Evolutionary conservation across 495 filamentous ascomycete species (phyloP).

Genomic region (Penicillium turbatum): DNA sequence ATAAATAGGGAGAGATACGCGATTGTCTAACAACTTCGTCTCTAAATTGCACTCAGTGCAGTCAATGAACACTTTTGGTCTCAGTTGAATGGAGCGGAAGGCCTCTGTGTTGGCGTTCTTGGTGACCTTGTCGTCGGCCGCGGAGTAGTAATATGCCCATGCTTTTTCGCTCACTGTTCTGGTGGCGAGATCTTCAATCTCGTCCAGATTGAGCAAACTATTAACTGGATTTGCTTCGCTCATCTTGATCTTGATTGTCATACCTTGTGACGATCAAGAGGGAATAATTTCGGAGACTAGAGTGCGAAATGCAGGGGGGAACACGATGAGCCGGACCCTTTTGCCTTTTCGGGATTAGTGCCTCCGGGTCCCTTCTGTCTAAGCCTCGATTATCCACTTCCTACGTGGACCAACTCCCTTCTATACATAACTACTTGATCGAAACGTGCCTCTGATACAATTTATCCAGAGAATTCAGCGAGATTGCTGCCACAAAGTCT

Average conservation of each 20-base stretch:
- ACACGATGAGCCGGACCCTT: not conserved
- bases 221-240: slow-evolving; percentile 45
- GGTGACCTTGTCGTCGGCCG: slow-evolving; percentile 71
- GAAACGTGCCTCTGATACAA: no score
- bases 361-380: not conserved
- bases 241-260: not conserved
- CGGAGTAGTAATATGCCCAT: slow-evolving; percentile 92
- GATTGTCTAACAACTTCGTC: slow-evolving; percentile 64
- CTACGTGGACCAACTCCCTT: no score
- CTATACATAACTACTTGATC: no score
- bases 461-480: no score
- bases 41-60: slow-evolving; percentile 61
- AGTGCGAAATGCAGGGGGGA: not conserved
- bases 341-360: not conserved
- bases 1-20: slow-evolving; percentile 71
- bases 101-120: slow-evolving; percentile 74
- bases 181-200: slow-evolving; percentile 3
- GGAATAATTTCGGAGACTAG: not conserved
- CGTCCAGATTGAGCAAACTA: slow-evolving; percentile 70
- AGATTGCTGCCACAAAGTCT: no score
- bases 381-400: not conserved
- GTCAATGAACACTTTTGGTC: slow-evolving; percentile 83
- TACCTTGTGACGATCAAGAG: not conserved
- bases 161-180: slow-evolving; percentile 64
- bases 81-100: slow-evolving; percentile 73